These are phyloP conservation scores for Chaetomiaceae sp. DNA, from an alignment of 2,329 filamentous ascomycete genomes.

Conservation along the genomic window DNA sequence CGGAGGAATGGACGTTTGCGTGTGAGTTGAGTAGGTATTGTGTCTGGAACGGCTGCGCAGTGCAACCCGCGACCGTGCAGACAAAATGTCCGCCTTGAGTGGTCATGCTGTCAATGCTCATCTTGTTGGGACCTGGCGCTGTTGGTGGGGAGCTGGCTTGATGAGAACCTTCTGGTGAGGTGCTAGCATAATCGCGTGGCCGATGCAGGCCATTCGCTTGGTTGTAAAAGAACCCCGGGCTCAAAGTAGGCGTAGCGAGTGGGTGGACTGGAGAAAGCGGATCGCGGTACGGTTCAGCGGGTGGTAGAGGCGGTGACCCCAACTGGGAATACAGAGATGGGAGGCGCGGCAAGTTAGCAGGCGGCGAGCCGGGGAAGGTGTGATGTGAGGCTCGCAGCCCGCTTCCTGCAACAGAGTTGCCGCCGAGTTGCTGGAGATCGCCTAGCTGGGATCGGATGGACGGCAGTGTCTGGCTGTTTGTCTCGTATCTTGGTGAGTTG, in stretches of 20 bases:
- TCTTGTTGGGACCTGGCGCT: slow-evolving; percentile 43
- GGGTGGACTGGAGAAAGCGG: slow-evolving; percentile 43
- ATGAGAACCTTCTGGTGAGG: slow-evolving; percentile 38
- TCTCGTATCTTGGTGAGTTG: slow-evolving; percentile 36
- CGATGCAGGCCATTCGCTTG: slow-evolving; percentile 32
- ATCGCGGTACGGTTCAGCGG: slow-evolving; percentile 41
- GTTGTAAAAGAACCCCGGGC: slow-evolving; percentile 35
- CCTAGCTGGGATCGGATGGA: slow-evolving; percentile 37
- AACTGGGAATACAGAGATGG: slow-evolving; percentile 35
- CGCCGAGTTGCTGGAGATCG: slow-evolving; percentile 26
- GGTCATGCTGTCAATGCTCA: slow-evolving; percentile 56
- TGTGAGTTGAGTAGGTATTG: slow-evolving; percentile 75
- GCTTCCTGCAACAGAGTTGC: slow-evolving; percentile 26
- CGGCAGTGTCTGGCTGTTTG: slow-evolving; percentile 35
- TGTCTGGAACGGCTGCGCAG: slow-evolving; percentile 69
- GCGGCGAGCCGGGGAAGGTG: slow-evolving; percentile 33
- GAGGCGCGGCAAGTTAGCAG: slow-evolving; percentile 29
- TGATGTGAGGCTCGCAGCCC: slow-evolving; percentile 24
- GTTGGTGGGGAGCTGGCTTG: slow-evolving; percentile 36
- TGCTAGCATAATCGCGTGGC: slow-evolving; percentile 40
- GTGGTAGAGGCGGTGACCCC: slow-evolving; percentile 46
- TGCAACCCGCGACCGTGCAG: slow-evolving; percentile 61
- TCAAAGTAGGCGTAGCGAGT: slow-evolving; percentile 35
- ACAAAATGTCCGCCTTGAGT: slow-evolving; percentile 51
- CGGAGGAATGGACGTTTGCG: slow-evolving; percentile 64